Evolutionary conservation across 2,329 filamentous ascomycete species (phyloP).

Genomic region (Xylaria sp.): DNA sequence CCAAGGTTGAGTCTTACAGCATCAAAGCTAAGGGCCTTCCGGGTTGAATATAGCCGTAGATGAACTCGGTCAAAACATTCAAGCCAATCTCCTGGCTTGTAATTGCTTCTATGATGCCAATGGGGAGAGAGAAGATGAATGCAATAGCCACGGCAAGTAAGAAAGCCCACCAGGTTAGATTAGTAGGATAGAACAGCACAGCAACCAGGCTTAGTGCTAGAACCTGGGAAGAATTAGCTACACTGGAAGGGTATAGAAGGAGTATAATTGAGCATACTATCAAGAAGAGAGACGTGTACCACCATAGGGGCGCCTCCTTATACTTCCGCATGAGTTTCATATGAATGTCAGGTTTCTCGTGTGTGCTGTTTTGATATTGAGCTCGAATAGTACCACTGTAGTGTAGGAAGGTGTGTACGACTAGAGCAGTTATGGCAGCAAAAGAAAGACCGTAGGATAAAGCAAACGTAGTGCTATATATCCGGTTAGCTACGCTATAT

Average conservation of each 20-base stretch:
- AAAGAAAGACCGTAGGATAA: slow-evolving; percentile 78
- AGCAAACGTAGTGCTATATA: slow-evolving; percentile 73
- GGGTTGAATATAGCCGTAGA: slow-evolving; percentile 80
- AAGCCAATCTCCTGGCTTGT: slow-evolving; percentile 78
- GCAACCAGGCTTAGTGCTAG: slow-evolving; percentile 65
- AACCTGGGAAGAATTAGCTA: slow-evolving; percentile 54
- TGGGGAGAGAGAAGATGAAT: slow-evolving; percentile 71
- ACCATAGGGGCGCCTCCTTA: slow-evolving; percentile 71
- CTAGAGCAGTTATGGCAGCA: slow-evolving; percentile 74
- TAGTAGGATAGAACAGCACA: slow-evolving; percentile 71
- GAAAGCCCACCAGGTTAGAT: slow-evolving; percentile 78
- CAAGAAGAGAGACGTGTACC: slow-evolving; percentile 69
- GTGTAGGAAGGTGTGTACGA: slow-evolving; percentile 75
- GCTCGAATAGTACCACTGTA: slow-evolving; percentile 74
- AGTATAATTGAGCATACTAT: slow-evolving; percentile 55
- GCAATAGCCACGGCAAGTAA: slow-evolving; percentile 73
- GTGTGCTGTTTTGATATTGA: slow-evolving; percentile 68
- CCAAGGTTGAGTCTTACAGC: slow-evolving; percentile 60
- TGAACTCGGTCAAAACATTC: slow-evolving; percentile 79
- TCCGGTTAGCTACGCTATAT: slow-evolving; percentile 16
- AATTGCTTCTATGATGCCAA: slow-evolving; percentile 75
- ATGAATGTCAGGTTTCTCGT: slow-evolving; percentile 69
- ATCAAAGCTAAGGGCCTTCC: slow-evolving; percentile 78
- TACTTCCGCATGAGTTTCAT: slow-evolving; percentile 74
- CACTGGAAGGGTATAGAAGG: background rate